Conservation (phyloP, 495 filamentous ascomycete genomes). For the Coniosporium apollinis region DNA sequence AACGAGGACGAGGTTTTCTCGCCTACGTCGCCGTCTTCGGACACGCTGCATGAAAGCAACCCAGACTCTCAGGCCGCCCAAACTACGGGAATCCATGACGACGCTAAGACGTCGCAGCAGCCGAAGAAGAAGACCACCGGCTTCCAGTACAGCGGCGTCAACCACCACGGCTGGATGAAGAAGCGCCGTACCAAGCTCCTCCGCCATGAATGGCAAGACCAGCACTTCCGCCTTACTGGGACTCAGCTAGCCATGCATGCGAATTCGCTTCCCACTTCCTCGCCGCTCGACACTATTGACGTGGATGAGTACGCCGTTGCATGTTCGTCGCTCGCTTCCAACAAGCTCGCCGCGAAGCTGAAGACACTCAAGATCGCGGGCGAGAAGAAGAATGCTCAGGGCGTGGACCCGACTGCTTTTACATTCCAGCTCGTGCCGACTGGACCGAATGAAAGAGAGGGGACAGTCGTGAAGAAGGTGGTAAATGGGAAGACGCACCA, state of each 20-base stretch:
- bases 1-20: constrained; percentile 30
- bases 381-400: constrained; percentile 28
- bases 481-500: constrained; percentile 63
- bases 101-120: not conserved
- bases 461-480: constrained; percentile 10
- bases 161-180: constrained; percentile 76
- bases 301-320: constrained; percentile 92
- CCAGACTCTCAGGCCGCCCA: constrained; percentile 2
- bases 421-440: constrained; percentile 82
- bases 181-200: constrained; percentile 83
- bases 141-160: constrained; percentile 26
- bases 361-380: constrained; percentile 58
- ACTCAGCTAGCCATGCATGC: constrained; percentile 71
- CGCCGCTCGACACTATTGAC: constrained; percentile 68
- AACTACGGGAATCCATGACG: not conserved
- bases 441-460: constrained; percentile 25
- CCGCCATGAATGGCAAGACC: constrained; percentile 84
- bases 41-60: constrained; percentile 11
- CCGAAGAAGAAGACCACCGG: not conserved
- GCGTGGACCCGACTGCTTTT: constrained; percentile 47
- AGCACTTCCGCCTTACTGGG: constrained; percentile 71
- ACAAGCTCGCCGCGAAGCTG: constrained; percentile 75
- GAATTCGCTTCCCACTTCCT: constrained; percentile 37
- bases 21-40: constrained; percentile 10
- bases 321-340: constrained; percentile 57